These are phyloP conservation scores for Pezicula radicicola DNA, from an alignment of 2,329 filamentous ascomycete genomes.

Conservation along the genomic window DNA sequence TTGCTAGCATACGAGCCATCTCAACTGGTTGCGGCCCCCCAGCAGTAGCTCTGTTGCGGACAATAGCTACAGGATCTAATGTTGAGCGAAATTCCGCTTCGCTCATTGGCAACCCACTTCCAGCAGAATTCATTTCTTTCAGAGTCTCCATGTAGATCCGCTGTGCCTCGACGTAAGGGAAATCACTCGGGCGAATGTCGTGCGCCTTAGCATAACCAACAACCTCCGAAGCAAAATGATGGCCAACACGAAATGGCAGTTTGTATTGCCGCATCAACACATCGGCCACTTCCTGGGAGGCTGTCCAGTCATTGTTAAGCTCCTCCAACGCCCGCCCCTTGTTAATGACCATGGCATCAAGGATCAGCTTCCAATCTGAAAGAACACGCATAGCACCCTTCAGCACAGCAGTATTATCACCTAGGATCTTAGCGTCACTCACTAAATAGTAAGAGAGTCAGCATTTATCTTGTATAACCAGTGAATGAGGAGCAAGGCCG, in stretches of 20 bases:
- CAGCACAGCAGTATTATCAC: not conserved
- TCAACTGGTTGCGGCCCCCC: constrained; percentile 4
- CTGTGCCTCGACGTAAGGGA: constrained; percentile 3
- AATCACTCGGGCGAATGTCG: constrained; percentile 1
- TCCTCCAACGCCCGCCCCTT: constrained; percentile 1
- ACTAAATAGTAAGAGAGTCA: not conserved
- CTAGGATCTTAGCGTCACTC: not conserved
- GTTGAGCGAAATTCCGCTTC: constrained; percentile 1
- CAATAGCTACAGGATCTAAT: constrained; percentile 4
- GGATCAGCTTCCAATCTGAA: constrained; percentile 1
- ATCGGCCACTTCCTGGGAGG: constrained; percentile 3
- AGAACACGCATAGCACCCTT: not conserved
- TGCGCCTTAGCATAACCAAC: constrained; percentile 1
- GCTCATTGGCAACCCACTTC: constrained; percentile 1
- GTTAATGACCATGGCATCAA: constrained; percentile 1
- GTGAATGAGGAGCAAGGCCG: too few species aligned
- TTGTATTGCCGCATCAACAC: constrained; percentile 2
- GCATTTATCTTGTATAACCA: too few species aligned
- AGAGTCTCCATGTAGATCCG: constrained; percentile 1
- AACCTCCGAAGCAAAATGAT: constrained; percentile 2
- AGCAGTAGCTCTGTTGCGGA: constrained; percentile 1
- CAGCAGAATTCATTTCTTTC: not conserved
- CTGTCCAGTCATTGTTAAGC: constrained; percentile 1
- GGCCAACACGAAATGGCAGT: constrained; percentile 5
- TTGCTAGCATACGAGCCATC: constrained; percentile 1